Conservation (phyloP, 495 filamentous ascomycete species). For the Penicillium taxi region DNA sequence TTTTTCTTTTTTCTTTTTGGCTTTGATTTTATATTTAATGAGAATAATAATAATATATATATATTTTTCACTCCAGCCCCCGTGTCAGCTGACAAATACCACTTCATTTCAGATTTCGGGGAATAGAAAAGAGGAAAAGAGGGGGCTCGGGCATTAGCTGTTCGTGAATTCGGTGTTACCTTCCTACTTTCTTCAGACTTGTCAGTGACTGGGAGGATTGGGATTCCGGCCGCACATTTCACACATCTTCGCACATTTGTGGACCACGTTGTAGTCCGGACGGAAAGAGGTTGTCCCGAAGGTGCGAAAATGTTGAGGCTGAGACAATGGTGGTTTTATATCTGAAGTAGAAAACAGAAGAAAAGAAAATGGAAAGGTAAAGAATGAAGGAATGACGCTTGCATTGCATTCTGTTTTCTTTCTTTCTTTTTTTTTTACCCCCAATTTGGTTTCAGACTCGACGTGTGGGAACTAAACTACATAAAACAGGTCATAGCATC, state of each 20-base stretch:
- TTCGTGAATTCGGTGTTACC: no score
- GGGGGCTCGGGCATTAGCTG: no score
- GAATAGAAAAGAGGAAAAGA: no score
- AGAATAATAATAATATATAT: no score
- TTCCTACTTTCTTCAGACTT: no score
- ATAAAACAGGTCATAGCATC: constrained; percentile 26
- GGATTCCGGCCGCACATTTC: constrained; percentile 11
- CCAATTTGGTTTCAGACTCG: constrained; percentile 1
- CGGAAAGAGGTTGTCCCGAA: constrained; percentile 18
- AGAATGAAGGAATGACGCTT: neutral
- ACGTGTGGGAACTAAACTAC: constrained; percentile 16
- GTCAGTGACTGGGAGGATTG: constrained; percentile 12
- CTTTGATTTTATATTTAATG: no score
- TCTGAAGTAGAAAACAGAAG: constrained; percentile 1
- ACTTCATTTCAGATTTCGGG: no score
- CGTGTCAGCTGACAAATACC: no score
- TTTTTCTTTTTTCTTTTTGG: no score
- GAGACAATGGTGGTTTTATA: constrained; percentile 3
- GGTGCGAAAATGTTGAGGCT: constrained; percentile 7
- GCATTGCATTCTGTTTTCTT: neutral
- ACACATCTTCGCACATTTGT: no score
- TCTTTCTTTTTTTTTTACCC: neutral
- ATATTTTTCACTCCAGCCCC: no score
- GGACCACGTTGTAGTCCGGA: constrained; percentile 17
- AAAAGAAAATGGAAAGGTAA: neutral